These are phyloP conservation scores for Penicillium turbatum DNA, from an alignment of 495 filamentous ascomycete species.

Conservation along the genomic window DNA sequence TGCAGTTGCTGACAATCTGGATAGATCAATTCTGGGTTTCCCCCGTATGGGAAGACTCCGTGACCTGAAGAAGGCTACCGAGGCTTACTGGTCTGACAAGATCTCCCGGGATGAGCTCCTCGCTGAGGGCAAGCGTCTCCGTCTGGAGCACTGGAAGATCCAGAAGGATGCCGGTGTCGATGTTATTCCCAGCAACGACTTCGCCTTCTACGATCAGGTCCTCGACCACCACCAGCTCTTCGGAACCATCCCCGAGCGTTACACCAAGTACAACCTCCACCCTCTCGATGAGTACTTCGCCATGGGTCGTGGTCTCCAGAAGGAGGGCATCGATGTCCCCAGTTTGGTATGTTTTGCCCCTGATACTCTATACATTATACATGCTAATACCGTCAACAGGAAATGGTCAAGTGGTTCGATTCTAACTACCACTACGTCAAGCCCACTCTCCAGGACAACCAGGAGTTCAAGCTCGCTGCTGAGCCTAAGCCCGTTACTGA, in stretches of 20 bases:
- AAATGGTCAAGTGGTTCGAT: constrained; percentile 99
- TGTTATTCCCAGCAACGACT: constrained; percentile 98
- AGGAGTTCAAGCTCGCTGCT: constrained; percentile 81
- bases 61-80: constrained; percentile 99
- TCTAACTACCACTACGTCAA: constrained; percentile 99
- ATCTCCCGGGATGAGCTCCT: constrained; percentile 82
- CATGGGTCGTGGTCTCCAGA: constrained; percentile 97
- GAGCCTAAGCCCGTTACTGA: constrained; percentile 91
- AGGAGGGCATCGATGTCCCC: constrained; percentile 80
- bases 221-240: constrained; percentile 99
- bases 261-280: constrained; percentile 78
- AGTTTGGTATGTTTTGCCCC: constrained; percentile 52
- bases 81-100: constrained; percentile 96
- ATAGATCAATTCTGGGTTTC: constrained; percentile 67
- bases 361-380: background rate
- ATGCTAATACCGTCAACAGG: constrained; percentile 38
- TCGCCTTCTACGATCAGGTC: constrained; percentile 97
- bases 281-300: constrained; percentile 96
- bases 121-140: constrained; percentile 90
- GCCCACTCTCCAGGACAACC: constrained; percentile 92
- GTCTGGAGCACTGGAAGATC: constrained; percentile 97
- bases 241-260: constrained; percentile 85
- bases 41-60: constrained; percentile 95
- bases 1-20: constrained; percentile 14
- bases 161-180: constrained; percentile 97